Evolutionary conservation across 371 early-diverging fungal genomes (phyloP).

Genomic region (Mucor ambiguus): DNA sequence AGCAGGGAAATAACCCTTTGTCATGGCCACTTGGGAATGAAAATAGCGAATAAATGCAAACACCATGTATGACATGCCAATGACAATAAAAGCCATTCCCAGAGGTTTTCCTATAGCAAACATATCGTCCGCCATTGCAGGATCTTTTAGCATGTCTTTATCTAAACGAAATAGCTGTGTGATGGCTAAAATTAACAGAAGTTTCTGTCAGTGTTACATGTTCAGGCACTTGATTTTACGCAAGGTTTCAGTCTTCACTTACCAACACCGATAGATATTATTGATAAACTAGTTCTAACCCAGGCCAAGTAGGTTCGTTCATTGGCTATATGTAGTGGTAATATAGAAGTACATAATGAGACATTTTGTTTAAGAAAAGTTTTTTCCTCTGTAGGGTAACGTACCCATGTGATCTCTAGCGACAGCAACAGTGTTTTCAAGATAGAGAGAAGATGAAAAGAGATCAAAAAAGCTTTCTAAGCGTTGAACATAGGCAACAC

Average conservation of each 20-base stretch:
- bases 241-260: constrained; percentile 9
- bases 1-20: constrained; percentile 72
- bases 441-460: constrained; percentile 26
- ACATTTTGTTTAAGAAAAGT: neutral
- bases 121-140: neutral
- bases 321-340: constrained; percentile 54
- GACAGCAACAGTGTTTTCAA: constrained; percentile 76
- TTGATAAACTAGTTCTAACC: constrained; percentile 74
- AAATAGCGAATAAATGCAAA: constrained; percentile 72
- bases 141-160: constrained; percentile 12
- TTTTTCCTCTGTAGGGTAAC: neutral
- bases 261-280: constrained; percentile 77
- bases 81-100: constrained; percentile 59
- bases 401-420: constrained; percentile 77
- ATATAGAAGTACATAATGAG: neutral
- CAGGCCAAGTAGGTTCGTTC: constrained; percentile 83
- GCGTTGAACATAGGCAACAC: constrained; percentile 15
- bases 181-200: constrained; percentile 43
- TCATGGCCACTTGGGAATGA: constrained; percentile 70
- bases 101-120: constrained; percentile 37
- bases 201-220: neutral
- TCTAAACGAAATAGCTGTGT: constrained; percentile 73
- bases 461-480: constrained; percentile 4
- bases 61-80: constrained; percentile 65
- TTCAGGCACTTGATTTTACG: neutral